Evolutionary conservation across 441 rosid species (phyloP).

Genomic region (Gossypium davidsonii): DNA sequence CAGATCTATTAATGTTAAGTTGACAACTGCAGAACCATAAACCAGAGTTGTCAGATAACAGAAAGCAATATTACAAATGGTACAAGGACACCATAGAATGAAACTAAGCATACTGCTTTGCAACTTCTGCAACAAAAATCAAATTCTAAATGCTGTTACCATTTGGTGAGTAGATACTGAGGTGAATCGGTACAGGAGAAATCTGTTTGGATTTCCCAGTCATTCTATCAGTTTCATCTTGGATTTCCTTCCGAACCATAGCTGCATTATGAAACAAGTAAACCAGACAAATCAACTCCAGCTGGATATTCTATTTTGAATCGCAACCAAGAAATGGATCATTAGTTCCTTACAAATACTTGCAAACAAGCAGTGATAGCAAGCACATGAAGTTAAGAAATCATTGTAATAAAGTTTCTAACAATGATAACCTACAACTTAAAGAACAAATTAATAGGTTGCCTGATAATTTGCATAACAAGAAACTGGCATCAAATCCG

Average conservation of each 20-base stretch:
- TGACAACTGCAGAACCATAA: slow-evolving; percentile 47
- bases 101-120: background rate
- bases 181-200: slow-evolving; percentile 75
- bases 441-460: background rate
- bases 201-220: slow-evolving; percentile 74
- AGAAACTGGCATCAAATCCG: background rate
- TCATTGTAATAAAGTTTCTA: background rate
- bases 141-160: slow-evolving; percentile 32
- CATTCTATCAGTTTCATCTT: slow-evolving; percentile 75
- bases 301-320: background rate
- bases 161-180: slow-evolving; percentile 70
- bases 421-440: background rate
- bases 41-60: slow-evolving; percentile 2
- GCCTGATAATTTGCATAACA: background rate
- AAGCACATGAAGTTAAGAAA: background rate
- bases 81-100: background rate
- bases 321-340: background rate
- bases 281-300: background rate
- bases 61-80: background rate
- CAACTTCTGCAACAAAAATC: background rate
- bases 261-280: slow-evolving; percentile 37
- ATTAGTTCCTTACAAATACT: background rate
- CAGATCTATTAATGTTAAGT: slow-evolving; percentile 74
- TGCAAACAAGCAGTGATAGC: background rate
- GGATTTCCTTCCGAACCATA: slow-evolving; percentile 67